Evolutionary conservation across 495 filamentous ascomycete genomes (phyloP), one percentile per base, ranked within the genome.

Genomic region (Podospora tetraspora): DNA sequence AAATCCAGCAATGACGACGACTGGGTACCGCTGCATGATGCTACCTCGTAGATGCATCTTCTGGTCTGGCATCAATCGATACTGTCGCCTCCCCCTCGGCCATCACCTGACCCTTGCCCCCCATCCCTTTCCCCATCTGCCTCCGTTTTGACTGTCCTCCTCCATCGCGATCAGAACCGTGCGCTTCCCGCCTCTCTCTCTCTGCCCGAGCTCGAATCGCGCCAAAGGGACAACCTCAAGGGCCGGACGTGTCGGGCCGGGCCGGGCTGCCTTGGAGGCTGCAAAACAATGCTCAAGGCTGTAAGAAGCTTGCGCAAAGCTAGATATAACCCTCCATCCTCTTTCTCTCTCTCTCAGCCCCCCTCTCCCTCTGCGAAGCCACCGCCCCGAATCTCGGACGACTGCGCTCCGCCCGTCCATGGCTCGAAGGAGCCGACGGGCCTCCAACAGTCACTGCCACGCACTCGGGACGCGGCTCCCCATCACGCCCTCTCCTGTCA

Each of bases 231-330:
- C 61, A 60, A 24, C 68, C 22, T 34, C 52, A 43, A 34, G 37
- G 56, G 34, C 56, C 29, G 10, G 63, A 16, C 43, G 29, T 1
- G 61, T 23, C 34, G 62, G 29, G 34, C 16, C 61, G 34, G 34
- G 10, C 30, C 7, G 61, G 22, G 29, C 59, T 52, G 58, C 58
- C 23, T 66, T 60, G 59, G 62, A 56, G 64, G 58, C 52, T 60
- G 64, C 68, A 34, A 67, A 67, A 59, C 63, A 30, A 61, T 61
- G 67, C 60, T 57, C 64, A 68, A 29, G 57, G 60, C 37, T 59
- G 1, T 59, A 70, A 68, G 61, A 65, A 24, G 62, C 59, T 66
- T 66, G 30, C 68, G 59, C 63, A 68, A 68, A 71, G 66, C 66
- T 71, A 67, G 64, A 67, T 27, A 66, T 64, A 65, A 68, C 57